Evolutionary conservation across 345 rosid genomes (phyloP).

Genomic region (Psidium friedrichsthalianum): DNA sequence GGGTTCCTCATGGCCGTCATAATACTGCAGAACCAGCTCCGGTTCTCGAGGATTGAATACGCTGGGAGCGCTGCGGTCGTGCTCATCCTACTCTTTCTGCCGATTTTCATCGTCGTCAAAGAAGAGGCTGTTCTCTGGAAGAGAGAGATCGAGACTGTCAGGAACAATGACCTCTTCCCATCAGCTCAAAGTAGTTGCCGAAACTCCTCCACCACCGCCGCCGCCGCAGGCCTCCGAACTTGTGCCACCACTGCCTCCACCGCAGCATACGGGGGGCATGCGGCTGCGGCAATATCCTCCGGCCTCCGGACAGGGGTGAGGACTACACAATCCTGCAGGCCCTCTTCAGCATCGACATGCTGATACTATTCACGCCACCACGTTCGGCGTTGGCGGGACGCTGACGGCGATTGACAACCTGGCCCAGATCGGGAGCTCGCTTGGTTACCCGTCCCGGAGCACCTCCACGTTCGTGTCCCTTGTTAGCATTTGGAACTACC

Average conservation of each 20-base stretch:
- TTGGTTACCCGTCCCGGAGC: slow-evolving; percentile 5
- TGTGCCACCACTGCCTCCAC: neutral
- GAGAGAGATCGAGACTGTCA: neutral
- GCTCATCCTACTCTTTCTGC: slow-evolving; percentile 10
- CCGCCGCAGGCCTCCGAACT: neutral
- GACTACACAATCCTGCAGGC: slow-evolving; percentile 17
- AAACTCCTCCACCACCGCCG: neutral
- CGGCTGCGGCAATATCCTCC: neutral
- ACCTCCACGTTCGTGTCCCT: slow-evolving; percentile 13
- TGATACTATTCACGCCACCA: slow-evolving; percentile 10
- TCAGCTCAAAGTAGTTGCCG: slow-evolving; percentile 2
- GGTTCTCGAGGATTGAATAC: slow-evolving; percentile 9
- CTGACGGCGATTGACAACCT: slow-evolving; percentile 15
- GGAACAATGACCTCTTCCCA: neutral
- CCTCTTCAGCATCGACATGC: slow-evolving; percentile 16
- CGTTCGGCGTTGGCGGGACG: slow-evolving; percentile 12
- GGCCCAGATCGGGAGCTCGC: slow-evolving; percentile 7
- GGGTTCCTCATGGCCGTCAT: slow-evolving; percentile 22
- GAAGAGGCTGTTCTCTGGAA: slow-evolving; percentile 12
- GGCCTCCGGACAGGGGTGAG: slow-evolving; percentile 12
- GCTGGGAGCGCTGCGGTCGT: slow-evolving; percentile 4
- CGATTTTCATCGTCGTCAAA: slow-evolving; percentile 7
- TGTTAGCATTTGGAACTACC: slow-evolving; percentile 16
- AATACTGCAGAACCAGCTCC: slow-evolving; percentile 14
- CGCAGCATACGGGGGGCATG: neutral